These are phyloP conservation scores for Dittrichia graveolens DNA, from an alignment of 129 eudicot species.

Conservation along the genomic window DNA sequence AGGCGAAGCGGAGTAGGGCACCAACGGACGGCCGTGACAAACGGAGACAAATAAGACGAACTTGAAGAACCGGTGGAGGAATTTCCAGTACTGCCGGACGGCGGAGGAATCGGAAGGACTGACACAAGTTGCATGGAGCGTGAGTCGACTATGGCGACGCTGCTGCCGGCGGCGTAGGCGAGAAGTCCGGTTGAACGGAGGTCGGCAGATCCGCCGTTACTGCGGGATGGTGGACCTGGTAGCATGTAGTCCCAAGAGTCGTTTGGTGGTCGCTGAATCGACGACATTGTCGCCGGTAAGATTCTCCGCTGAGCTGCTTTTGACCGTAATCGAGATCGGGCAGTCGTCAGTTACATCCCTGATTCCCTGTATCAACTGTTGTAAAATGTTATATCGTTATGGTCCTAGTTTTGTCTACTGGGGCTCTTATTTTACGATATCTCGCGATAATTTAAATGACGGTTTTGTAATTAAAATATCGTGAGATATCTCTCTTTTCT, in stretches of 20 bases:
- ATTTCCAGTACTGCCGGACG: slow-evolving; percentile 12
- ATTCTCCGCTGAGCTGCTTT: slow-evolving; percentile 24
- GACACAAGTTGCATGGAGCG: slow-evolving; percentile 48
- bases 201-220: slow-evolving; percentile 40
- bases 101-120: slow-evolving; percentile 40
- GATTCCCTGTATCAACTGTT: slow-evolving; percentile 22
- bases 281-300: slow-evolving; percentile 29
- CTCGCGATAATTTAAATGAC: no score
- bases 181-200: slow-evolving; percentile 45
- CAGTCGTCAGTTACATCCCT: slow-evolving; percentile 9
- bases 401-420: no score
- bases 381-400: slow-evolving; percentile 16
- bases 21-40: slow-evolving; percentile 47
- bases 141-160: slow-evolving; percentile 34
- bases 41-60: slow-evolving; percentile 31
- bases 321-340: slow-evolving; percentile 13
- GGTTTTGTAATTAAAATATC: no score
- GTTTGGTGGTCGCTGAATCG: slow-evolving; percentile 34
- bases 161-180: slow-evolving; percentile 47
- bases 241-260: slow-evolving; percentile 68
- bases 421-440: no score
- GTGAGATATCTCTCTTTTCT: no score
- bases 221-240: slow-evolving; percentile 75
- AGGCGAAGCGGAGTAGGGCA: slow-evolving; percentile 38
- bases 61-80: slow-evolving; percentile 21